Percentiles rank a stretch among this genome's conserved stretches.
Evolutionary conservation across 2,329 filamentous ascomycete species (phyloP).

Genomic region (Orbilia javanica): DNA sequence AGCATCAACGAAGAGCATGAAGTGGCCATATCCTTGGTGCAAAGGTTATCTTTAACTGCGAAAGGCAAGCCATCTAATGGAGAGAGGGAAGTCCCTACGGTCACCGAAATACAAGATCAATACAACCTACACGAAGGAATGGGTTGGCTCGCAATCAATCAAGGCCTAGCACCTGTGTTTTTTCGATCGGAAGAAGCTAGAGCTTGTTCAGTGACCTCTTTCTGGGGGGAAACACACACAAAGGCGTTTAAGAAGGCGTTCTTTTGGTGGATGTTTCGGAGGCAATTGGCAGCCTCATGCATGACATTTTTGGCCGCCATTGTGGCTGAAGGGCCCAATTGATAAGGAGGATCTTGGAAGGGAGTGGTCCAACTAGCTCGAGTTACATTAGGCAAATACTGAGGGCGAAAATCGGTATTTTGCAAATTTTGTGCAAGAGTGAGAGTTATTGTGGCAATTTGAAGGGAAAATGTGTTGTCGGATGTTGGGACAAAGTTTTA

Average conservation of each 20-base stretch:
- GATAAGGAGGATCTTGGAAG: not conserved
- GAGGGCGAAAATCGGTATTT: no score
- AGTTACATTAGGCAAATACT: no score
- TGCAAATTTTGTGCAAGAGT: no score
- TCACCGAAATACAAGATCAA: not conserved
- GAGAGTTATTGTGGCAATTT: not conserved
- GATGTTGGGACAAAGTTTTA: slow-evolving; percentile 42
- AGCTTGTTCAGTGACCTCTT: slow-evolving; percentile 1
- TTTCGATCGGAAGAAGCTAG: not conserved
- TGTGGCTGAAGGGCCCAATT: not conserved
- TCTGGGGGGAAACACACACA: not conserved
- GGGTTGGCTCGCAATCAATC: not conserved
- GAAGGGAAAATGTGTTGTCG: slow-evolving; percentile 14
- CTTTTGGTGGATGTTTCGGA: slow-evolving; percentile 14
- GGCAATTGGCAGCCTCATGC: slow-evolving; percentile 28
- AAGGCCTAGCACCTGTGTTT: not conserved
- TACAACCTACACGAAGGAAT: not conserved
- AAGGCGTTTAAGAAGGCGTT: slow-evolving; percentile 50
- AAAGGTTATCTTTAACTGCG: slow-evolving; percentile 83
- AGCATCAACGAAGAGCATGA: slow-evolving; percentile 87
- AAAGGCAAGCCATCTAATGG: slow-evolving; percentile 68
- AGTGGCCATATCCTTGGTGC: slow-evolving; percentile 75
- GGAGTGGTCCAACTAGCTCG: no score
- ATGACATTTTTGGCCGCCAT: slow-evolving; percentile 20
- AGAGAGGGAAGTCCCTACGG: not conserved